These are phyloP conservation scores for Beauveria australis DNA, from an alignment of 2,329 filamentous ascomycete genomes.

Conservation along the genomic window DNA sequence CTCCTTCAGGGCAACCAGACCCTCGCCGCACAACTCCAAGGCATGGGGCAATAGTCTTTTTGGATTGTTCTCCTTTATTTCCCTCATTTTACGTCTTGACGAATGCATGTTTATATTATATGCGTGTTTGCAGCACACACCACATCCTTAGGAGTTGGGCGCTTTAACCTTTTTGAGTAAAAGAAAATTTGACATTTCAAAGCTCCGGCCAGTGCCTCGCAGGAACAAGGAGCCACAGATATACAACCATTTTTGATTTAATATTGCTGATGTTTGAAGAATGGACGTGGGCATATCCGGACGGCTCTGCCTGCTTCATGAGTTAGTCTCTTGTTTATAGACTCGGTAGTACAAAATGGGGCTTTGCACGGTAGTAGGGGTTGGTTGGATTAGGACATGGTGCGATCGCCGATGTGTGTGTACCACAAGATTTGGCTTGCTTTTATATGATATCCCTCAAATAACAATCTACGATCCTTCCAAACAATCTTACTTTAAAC, in stretches of 20 bases:
- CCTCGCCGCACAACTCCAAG: constrained; percentile 45
- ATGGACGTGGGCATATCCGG: not conserved
- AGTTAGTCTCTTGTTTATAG: not conserved
- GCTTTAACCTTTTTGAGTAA: constrained; percentile 1
- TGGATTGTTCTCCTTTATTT: not conserved
- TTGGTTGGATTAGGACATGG: not conserved
- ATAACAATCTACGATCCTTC: not conserved
- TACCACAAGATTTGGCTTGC: not conserved
- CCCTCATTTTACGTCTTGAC: not conserved
- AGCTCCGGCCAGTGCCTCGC: not conserved
- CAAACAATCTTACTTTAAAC: too few relatives aligned
- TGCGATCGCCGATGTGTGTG: too few relatives aligned
- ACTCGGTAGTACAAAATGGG: not conserved
- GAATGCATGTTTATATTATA: not conserved
- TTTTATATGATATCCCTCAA: constrained; percentile 5
- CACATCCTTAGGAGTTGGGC: constrained; percentile 4
- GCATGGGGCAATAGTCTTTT: constrained; percentile 18
- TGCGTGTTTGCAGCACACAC: not conserved
- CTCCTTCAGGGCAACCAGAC: constrained; percentile 60
- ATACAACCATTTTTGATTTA: not conserved
- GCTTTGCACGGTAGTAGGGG: not conserved
- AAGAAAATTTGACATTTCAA: not conserved
- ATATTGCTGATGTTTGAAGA: not conserved
- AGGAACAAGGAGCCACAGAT: not conserved
- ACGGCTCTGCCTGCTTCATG: not conserved